Percentiles rank a stretch among this genome's conserved stretches.
Conservation (phyloP, 306 rosid species). For the peach (Prunus persica) region DNA sequence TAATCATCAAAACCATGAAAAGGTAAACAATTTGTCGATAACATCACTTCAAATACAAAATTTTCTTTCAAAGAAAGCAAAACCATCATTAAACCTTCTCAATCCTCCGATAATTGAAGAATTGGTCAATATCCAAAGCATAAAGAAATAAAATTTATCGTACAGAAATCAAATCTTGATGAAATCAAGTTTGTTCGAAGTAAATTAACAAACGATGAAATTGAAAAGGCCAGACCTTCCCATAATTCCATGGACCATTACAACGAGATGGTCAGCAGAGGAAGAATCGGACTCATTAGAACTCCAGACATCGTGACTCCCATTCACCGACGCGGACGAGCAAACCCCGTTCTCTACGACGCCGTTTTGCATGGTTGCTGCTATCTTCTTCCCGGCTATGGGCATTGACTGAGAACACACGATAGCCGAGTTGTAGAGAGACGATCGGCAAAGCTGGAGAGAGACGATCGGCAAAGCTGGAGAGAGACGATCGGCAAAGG, state of each 20-base stretch:
- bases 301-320: slow-evolving; percentile 81
- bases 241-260: slow-evolving; percentile 90
- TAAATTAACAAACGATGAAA: background rate
- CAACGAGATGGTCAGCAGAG: slow-evolving; percentile 83
- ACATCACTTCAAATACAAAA: background rate
- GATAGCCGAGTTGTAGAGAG: background rate
- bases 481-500: too few relatives aligned
- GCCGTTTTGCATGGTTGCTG: slow-evolving; percentile 52
- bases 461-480: too few relatives aligned
- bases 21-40: too few relatives aligned
- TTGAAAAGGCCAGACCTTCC: slow-evolving; percentile 56
- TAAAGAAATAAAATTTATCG: background rate
- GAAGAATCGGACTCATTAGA: slow-evolving; percentile 61
- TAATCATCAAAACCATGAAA: background rate
- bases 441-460: too few relatives aligned
- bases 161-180: background rate
- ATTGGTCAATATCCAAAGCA: too few relatives aligned
- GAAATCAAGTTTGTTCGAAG: background rate
- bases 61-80: background rate
- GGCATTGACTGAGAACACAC: slow-evolving; percentile 1
- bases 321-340: slow-evolving; percentile 55
- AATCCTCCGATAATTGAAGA: background rate
- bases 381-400: background rate
- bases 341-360: slow-evolving; percentile 45
- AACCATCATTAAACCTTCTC: background rate